A percentile compares a stretch with the other conserved stretches of the same genome.
Evolutionary conservation across 169 alveolate species (phyloP).

Genomic region (Eimeria falciformis): DNA sequence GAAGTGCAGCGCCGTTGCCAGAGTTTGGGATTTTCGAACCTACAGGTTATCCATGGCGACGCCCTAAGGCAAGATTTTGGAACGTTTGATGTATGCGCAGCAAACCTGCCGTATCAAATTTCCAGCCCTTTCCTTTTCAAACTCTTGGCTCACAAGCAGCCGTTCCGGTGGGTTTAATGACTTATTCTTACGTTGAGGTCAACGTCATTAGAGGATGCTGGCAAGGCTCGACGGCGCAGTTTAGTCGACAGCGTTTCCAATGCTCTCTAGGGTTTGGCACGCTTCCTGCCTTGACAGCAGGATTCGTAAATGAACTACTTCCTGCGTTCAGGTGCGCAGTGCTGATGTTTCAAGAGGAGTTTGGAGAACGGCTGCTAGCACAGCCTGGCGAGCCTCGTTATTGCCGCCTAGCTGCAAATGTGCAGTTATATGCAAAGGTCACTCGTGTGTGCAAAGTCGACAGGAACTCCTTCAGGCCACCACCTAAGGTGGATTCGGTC

Average conservation of each 20-base stretch:
- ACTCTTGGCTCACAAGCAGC: constrained; percentile 96
- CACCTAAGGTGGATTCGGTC: constrained; percentile 99
- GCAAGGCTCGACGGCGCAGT: no score
- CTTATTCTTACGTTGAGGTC: no score
- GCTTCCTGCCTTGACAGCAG: neutral
- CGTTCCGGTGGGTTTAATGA: constrained; percentile 93
- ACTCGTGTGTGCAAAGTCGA: constrained; percentile 96
- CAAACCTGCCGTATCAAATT: constrained; percentile 99
- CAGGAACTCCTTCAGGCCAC: constrained; percentile 98
- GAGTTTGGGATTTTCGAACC: constrained; percentile 88
- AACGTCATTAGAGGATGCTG: no score
- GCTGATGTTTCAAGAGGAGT: constrained; percentile 99
- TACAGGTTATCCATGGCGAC: constrained; percentile 94
- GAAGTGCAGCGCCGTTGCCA: constrained; percentile 97
- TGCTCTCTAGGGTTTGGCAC: neutral
- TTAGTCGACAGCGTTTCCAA: neutral
- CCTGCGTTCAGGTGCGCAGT: constrained; percentile 98
- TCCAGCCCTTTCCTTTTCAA: constrained; percentile 99
- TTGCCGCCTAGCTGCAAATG: constrained; percentile 97
- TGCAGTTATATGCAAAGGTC: constrained; percentile 89
- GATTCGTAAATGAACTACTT: no score
- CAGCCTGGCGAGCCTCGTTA: constrained; percentile 96
- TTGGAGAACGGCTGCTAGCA: constrained; percentile 98
- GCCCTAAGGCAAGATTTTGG: constrained; percentile 96
- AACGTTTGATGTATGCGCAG: constrained; percentile 98